Evolutionary conservation across 2,329 filamentous ascomycete species (phyloP).

Genomic region (Rugonectria rugulosa): DNA sequence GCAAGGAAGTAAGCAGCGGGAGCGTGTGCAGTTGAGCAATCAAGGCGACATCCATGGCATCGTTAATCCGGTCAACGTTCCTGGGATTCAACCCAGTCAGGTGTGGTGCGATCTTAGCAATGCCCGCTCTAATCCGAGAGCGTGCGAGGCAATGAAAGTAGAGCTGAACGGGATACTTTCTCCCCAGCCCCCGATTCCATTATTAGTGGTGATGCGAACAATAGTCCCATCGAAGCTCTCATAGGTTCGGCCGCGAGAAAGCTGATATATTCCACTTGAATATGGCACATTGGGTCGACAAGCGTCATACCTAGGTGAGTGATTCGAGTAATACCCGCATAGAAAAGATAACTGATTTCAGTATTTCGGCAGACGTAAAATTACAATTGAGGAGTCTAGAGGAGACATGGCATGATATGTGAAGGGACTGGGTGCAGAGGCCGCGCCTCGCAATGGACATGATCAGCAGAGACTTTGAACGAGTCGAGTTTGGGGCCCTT

Average conservation of each 20-base stretch:
- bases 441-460: too few relatives aligned
- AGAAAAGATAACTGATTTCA: too few relatives aligned
- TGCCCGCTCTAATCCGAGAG: constrained; percentile 28
- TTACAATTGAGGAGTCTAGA: too few relatives aligned
- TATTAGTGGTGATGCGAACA: constrained; percentile 30
- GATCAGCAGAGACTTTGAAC: too few relatives aligned
- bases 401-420: too few relatives aligned
- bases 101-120: constrained; percentile 24
- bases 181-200: constrained; percentile 31
- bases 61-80: constrained; percentile 30
- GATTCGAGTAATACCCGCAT: too few relatives aligned
- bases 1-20: constrained; percentile 31
- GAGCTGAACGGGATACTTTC: constrained; percentile 32
- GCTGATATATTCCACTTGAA: constrained; percentile 24
- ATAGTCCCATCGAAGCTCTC: constrained; percentile 28
- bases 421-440: too few relatives aligned
- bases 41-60: constrained; percentile 28
- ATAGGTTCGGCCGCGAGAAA: constrained; percentile 26
- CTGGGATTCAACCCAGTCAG: constrained; percentile 25
- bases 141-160: constrained; percentile 28
- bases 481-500: too few relatives aligned
- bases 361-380: too few relatives aligned
- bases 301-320: too few relatives aligned
- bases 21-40: constrained; percentile 25
- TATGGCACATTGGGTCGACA: constrained; percentile 26